phyloP scores from a whole-genome alignment of 2,329 filamentous ascomycete genomes.

The Fusarium pilosicola region DNA sequence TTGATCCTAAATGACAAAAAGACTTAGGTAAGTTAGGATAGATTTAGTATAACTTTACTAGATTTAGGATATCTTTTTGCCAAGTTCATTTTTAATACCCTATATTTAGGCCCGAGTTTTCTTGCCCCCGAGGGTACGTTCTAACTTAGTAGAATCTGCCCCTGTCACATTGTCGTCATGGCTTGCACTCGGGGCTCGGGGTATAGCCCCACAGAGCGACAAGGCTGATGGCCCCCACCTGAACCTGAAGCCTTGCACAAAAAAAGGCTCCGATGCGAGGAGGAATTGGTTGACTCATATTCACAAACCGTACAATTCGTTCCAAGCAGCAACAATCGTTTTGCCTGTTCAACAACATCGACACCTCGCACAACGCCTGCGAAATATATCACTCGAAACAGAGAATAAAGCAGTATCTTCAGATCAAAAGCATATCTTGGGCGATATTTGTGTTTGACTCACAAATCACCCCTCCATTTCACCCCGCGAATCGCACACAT shows the following conservation, averaged over 20 bases:
- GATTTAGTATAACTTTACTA: no score
- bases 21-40: no score
- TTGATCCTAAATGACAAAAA: no score
- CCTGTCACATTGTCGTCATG: slow-evolving; percentile 33
- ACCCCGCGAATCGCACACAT: slow-evolving; percentile 32
- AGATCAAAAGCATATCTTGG: neutral
- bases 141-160: neutral
- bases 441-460: slow-evolving; percentile 13
- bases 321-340: slow-evolving; percentile 14
- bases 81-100: no score
- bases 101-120: no score
- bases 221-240: slow-evolving; percentile 39
- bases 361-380: neutral
- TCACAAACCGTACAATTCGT: slow-evolving; percentile 21
- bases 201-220: slow-evolving; percentile 16
- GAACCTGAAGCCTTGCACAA: slow-evolving; percentile 42
- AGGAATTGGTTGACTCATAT: slow-evolving; percentile 42
- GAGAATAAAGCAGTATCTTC: neutral
- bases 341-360: slow-evolving; percentile 20
- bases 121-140: no score
- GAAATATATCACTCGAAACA: neutral
- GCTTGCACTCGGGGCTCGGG: slow-evolving; percentile 5
- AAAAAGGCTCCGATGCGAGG: slow-evolving; percentile 40
- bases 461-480: slow-evolving; percentile 30
- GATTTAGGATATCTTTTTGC: no score